Base-by-base conservation (phyloP, 192 early-diverging fungal genomes). In the Entomortierella lignicola region DNA sequence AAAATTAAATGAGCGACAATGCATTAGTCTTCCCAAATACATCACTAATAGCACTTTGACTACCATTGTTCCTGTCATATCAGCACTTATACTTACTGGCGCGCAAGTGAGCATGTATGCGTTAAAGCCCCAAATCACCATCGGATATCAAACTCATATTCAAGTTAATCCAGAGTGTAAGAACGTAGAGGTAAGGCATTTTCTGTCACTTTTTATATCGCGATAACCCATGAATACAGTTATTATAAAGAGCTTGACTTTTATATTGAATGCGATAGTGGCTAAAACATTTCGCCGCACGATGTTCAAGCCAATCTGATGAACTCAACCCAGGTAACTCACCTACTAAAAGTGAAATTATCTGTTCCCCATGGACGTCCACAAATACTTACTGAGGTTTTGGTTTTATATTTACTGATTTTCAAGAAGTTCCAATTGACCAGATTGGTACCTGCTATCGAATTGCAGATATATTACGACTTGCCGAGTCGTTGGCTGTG, bases 111-210 rank as follows among this genome's bases (percentile, higher is more conserved):
- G 62, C 2, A 39, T 79, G 30, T 79, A 70, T 52, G 60, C 25
- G 0, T 51, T 52, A 37, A 64, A 66, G 47, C 62, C 57, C 15
- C 75, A 79, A 34, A 79, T 79, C 17, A 66, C 65, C 7, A 17
- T 70, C 2, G 61, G 66, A 0, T 79, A 55, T 44, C 67, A 70
- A 12, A 42, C 75, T 20, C 68, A 70, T 34, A 66, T 79, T 20
- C 75, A 79, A 25, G 56, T 79, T 17, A 53, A 79, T 21, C 75
- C 75, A 0, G 13, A 54, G 5, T 79, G 75, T 68, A 79, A 79
- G 52, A 70, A 69, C 11, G 52, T 79, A 7, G 75, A 79, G 63
- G 75, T 70, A 63, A 50, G 43, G 15, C 0, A 18, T 39, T 39
- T 60, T 26, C 27, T 10, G 18, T 57, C 11, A 17, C 13, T 57